These are phyloP conservation scores for Sonneratia alba DNA, from an alignment of 345 rosid genomes.

Conservation along the genomic window DNA sequence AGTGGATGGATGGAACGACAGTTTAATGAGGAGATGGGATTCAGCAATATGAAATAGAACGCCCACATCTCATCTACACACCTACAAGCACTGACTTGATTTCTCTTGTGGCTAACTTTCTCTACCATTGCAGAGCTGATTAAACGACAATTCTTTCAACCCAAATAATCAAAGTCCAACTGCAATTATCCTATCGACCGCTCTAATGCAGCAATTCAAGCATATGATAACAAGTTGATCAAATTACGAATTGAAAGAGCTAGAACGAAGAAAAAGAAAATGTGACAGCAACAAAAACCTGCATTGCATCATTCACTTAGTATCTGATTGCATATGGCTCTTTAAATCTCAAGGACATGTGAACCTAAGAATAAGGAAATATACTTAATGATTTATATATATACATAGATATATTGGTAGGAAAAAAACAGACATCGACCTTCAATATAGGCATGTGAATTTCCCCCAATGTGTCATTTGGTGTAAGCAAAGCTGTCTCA, in stretches of 20 bases:
- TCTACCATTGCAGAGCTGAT: background rate
- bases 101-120: background rate
- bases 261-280: background rate
- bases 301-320: background rate
- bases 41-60: background rate
- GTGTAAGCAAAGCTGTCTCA: conserved; percentile 78
- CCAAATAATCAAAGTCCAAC: background rate
- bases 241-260: background rate
- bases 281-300: background rate
- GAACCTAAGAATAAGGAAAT: background rate
- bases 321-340: background rate
- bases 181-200: background rate
- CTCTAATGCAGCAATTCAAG: background rate
- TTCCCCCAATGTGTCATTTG: conserved; percentile 84
- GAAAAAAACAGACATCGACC: conserved; percentile 43
- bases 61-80: background rate
- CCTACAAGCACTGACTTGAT: background rate
- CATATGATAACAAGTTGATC: background rate
- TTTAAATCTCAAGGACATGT: background rate
- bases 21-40: background rate
- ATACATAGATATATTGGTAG: background rate
- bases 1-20: background rate
- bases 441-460: conserved; percentile 92
- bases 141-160: background rate
- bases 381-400: background rate